These are phyloP conservation scores for Fusarium albidum DNA, from an alignment of 2,329 filamentous ascomycete species.

Conservation along the genomic window DNA sequence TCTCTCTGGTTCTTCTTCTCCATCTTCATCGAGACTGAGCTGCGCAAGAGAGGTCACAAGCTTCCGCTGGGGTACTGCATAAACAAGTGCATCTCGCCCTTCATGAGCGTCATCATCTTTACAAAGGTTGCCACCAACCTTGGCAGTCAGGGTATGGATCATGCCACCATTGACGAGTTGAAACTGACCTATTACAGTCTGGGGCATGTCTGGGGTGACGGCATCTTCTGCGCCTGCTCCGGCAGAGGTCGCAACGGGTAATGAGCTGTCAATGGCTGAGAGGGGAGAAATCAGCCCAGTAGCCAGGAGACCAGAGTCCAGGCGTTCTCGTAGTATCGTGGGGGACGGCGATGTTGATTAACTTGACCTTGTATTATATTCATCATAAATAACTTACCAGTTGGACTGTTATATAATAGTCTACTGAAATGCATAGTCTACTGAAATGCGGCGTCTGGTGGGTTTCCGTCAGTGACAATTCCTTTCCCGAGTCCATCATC, in stretches of 20 bases:
- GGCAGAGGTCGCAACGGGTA: rapidly evolving
- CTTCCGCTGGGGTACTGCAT: conserved; percentile 27
- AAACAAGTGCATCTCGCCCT: conserved; percentile 32
- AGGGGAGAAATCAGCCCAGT: conserved; percentile 4
- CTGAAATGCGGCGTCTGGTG: too few relatives aligned
- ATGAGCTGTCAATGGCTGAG: conserved; percentile 23
- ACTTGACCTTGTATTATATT: too few relatives aligned
- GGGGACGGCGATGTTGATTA: too few relatives aligned
- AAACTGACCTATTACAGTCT: conserved; percentile 9
- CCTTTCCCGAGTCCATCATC: too few relatives aligned
- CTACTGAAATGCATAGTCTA: too few relatives aligned
- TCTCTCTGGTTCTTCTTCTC: conserved; percentile 33
- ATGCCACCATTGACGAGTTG: not conserved
- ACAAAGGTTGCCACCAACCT: conserved; percentile 36
- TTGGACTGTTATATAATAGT: too few relatives aligned
- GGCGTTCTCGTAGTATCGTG: too few relatives aligned
- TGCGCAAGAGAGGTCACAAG: conserved; percentile 29
- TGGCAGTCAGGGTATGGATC: conserved; percentile 26
- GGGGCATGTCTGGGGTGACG: conserved; percentile 35
- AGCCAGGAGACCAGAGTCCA: not conserved
- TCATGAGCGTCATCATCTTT: conserved; percentile 36
- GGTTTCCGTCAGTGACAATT: too few relatives aligned
- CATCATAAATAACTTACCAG: too few relatives aligned
- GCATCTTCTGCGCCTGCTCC: conserved; percentile 24
- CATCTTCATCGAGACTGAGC: conserved; percentile 21